Percentiles rank a stretch among this genome's conserved stretches.
Evolutionary conservation across 805 yeast species (phyloP).

Genomic region (Myxozyma vanderwaltii): DNA sequence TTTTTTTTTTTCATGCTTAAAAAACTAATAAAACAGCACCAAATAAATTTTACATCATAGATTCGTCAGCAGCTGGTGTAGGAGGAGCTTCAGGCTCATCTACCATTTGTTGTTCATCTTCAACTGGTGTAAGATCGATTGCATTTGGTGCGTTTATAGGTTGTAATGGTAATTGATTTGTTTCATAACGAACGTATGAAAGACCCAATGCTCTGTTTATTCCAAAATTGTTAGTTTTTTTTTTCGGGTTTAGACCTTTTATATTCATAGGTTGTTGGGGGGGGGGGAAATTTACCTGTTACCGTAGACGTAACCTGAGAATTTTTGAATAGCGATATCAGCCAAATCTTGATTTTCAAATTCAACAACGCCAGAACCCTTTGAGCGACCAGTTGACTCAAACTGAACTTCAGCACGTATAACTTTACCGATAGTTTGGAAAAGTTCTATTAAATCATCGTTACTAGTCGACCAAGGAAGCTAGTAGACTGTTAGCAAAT

Average conservation of each 20-base stretch:
- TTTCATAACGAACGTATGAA: constrained; percentile 58
- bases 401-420: constrained; percentile 73
- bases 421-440: constrained; percentile 80
- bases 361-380: constrained; percentile 84
- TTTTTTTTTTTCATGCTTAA: no score
- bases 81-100: neutral
- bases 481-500: constrained; percentile 4
- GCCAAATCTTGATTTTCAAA: constrained; percentile 70
- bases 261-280: no score
- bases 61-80: neutral
- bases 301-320: constrained; percentile 82
- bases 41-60: neutral
- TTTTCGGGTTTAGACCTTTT: neutral
- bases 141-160: neutral
- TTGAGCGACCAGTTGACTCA: constrained; percentile 62
- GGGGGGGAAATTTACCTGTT: constrained; percentile 45
- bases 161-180: neutral
- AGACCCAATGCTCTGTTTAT: constrained; percentile 56
- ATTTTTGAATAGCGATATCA: constrained; percentile 68
- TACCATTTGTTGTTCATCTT: neutral
- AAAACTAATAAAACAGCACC: no score
- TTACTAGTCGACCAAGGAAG: constrained; percentile 88
- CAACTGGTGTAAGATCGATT: constrained; percentile 20
- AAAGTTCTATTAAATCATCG: constrained; percentile 79
- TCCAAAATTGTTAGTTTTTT: neutral